phyloP scores from a whole-genome alignment of 2,329 filamentous ascomycete genomes.

The Magnaporthiopsis incrustans region DNA sequence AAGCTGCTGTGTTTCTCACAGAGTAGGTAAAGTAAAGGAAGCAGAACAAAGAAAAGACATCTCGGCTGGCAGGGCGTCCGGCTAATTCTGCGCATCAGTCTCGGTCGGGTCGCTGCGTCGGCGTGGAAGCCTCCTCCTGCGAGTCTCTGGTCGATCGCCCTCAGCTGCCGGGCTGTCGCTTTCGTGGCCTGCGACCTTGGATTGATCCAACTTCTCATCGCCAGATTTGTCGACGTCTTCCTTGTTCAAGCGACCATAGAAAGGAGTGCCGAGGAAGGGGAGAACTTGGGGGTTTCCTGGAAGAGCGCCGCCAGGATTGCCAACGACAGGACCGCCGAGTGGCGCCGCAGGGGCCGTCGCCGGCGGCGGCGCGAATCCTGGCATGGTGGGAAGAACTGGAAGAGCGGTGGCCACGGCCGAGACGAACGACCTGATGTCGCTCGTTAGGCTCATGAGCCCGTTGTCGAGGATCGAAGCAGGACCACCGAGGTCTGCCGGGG shows the following conservation, averaged over 20 bases:
- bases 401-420: slow-evolving; percentile 3
- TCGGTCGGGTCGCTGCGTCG: background rate
- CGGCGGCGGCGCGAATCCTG: no score
- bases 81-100: background rate
- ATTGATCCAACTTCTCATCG: background rate
- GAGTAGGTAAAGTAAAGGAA: background rate
- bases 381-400: background rate
- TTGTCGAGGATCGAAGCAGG: slow-evolving; percentile 2
- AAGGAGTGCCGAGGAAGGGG: background rate
- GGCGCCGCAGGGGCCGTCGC: background rate
- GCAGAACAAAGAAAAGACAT: background rate
- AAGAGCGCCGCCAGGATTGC: background rate
- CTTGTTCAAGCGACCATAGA: background rate
- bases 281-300: background rate
- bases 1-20: background rate
- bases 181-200: background rate
- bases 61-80: background rate
- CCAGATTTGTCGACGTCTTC: no score
- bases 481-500: slow-evolving; percentile 2
- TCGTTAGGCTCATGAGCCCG: slow-evolving; percentile 6
- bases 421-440: slow-evolving; percentile 7
- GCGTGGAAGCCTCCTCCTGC: background rate
- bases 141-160: background rate
- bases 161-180: background rate
- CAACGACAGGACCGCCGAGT: background rate